Evolutionary conservation across 2,329 filamentous ascomycete species (phyloP), one percentile per base, ranked within the genome.

Genomic region (Pseudogymnoascus sp.): DNA sequence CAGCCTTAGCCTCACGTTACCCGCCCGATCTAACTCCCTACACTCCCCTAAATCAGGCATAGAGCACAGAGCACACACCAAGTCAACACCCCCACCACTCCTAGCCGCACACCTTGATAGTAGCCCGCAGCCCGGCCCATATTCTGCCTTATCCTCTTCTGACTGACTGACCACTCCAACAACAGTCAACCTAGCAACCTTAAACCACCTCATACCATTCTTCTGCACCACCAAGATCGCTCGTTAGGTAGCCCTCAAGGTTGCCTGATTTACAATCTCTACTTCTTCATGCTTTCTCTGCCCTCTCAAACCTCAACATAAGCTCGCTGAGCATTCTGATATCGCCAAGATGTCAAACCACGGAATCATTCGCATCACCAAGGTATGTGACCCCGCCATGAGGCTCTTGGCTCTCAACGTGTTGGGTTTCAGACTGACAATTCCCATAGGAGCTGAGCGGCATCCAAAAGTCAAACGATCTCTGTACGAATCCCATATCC

Each of bases 361-460:
- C 75, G 91, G 89, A 64, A 90, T 95, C 70, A 87, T 96, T 68
- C 89, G 91, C 67, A 93, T 96, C 75, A 90, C 90, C 66, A 90
- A 91, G 79, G 89, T 91, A 79, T 68, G 79, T 55, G 10, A 25
- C 58, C 75, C 63, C 27, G 42, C 64, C 66, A 62, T 51, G 60
- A 42, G n/a, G 21, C 12, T 2, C 7, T 13, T 10, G 27, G 51
- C 29, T 17, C 4, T 33, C n/a, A 27, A 58, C 27, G 51, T 33
- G 29, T 58, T 58, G 33, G n/a, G 9, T 5, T 21, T 8, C 66
- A 73, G 69, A 71, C 75, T 78, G 71, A 77, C 71, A 62, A 63
- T 62, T 44, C 61, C 65, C 63, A 61, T 70, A 94, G 89, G 93
- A 97, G 78, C 83, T 97, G 67, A 84, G 86, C 70, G 89, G 94